Percentiles rank a stretch among this genome's conserved stretches.
These are phyloP conservation scores for Tillandsia fasciculata DNA, from an alignment of 176 grass and related monocot species.

Conservation along the genomic window DNA sequence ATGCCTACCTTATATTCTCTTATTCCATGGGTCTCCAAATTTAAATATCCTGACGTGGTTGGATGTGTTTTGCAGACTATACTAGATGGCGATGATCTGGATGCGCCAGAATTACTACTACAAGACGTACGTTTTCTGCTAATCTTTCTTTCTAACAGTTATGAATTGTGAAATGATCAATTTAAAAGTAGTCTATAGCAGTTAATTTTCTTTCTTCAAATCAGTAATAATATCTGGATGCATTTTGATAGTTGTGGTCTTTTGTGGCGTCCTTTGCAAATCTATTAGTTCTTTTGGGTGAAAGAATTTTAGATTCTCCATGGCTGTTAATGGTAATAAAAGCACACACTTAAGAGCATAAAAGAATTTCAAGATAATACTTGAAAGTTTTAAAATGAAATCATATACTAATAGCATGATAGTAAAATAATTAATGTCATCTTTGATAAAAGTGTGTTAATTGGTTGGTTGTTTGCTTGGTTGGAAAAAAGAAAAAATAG, in stretches of 20 bases:
- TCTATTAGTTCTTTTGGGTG: no score
- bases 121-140: constrained; percentile 52
- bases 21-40: background rate
- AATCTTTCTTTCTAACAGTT: background rate
- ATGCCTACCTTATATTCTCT: background rate
- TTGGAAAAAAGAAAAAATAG: no score
- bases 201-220: background rate
- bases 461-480: no score
- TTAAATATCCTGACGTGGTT: constrained; percentile 12
- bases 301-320: no score
- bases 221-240: background rate
- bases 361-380: no score
- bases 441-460: no score
- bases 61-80: constrained; percentile 41
- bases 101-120: constrained; percentile 51
- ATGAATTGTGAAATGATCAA: background rate
- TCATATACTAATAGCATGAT: no score
- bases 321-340: no score
- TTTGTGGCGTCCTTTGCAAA: background rate
- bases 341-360: no score
- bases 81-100: constrained; percentile 32
- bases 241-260: background rate
- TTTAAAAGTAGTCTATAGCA: background rate
- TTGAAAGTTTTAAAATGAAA: no score
- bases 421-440: no score